These are phyloP conservation scores for Exophiala mesophila DNA, from an alignment of 2,329 filamentous ascomycete genomes.

Conservation along the genomic window DNA sequence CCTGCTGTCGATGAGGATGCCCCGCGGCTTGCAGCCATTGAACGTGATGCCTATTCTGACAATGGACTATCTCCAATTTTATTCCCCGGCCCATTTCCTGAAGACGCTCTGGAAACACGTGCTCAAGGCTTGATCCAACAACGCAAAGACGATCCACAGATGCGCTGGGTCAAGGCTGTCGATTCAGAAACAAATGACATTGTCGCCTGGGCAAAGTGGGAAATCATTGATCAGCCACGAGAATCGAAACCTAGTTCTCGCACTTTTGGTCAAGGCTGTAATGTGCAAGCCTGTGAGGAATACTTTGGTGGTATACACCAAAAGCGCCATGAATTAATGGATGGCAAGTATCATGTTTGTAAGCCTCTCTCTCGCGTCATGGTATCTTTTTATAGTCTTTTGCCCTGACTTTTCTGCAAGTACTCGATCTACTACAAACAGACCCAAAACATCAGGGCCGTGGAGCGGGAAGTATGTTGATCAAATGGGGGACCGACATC, in stretches of 20 bases:
- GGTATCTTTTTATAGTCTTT: not conserved
- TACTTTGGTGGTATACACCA: conserved; percentile 45
- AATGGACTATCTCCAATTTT: conserved; percentile 23
- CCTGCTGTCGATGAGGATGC: conserved; percentile 15
- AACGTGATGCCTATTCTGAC: conserved; percentile 17
- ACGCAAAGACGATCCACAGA: conserved; percentile 30
- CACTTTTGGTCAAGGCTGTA: conserved; percentile 38
- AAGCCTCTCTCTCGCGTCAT: conserved; percentile 24
- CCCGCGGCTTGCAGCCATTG: conserved; percentile 14
- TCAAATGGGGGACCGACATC: conserved; percentile 35
- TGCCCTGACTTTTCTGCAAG: conserved; percentile 36
- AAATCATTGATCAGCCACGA: conserved; percentile 33
- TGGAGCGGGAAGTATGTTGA: conserved; percentile 40
- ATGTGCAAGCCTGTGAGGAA: conserved; percentile 41
- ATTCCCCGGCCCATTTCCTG: conserved; percentile 26
- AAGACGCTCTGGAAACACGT: conserved; percentile 34
- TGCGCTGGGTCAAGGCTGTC: conserved; percentile 47
- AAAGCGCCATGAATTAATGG: conserved; percentile 41
- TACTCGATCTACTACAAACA: conserved; percentile 41
- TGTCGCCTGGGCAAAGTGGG: conserved; percentile 46
- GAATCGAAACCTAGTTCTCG: conserved; percentile 16
- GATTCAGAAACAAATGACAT: conserved; percentile 42
- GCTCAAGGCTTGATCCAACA: conserved; percentile 36
- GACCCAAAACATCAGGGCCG: conserved; percentile 35
- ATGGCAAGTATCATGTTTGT: conserved; percentile 40